Evolutionary conservation across 306 rosid genomes (phyloP).

Genomic region (Trifolium fragiferum): DNA sequence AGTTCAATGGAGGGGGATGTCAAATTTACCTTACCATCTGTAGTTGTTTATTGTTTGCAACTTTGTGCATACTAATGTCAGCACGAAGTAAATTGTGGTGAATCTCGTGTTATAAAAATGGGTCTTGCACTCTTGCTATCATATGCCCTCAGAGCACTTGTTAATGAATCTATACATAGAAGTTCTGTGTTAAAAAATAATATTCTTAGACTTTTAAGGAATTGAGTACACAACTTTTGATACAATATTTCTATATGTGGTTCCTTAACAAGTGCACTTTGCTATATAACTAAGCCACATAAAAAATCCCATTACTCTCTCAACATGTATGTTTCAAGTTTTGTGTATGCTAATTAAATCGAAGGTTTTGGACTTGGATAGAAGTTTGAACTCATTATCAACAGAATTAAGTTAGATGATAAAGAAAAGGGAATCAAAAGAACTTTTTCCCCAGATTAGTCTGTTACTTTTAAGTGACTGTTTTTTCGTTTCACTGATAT

Average conservation of each 20-base stretch:
- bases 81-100: background rate
- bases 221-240: background rate
- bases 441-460: background rate
- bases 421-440: conserved; percentile 11
- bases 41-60: background rate
- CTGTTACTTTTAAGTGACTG: background rate
- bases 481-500: background rate
- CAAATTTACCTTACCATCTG: conserved; percentile 12
- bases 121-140: background rate
- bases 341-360: background rate
- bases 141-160: background rate
- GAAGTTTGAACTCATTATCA: conserved; percentile 4
- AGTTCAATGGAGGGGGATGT: conserved; percentile 9
- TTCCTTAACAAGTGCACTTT: background rate
- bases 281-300: conserved; percentile 8
- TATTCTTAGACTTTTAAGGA: background rate
- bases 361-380: conserved; percentile 4
- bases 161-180: background rate
- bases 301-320: background rate
- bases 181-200: background rate
- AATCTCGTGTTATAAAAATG: background rate
- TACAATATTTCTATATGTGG: background rate
- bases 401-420: background rate
- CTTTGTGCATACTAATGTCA: conserved; percentile 6
- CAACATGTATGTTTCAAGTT: background rate